These are phyloP conservation scores for Mucor indicus DNA, from an alignment of 371 early-diverging fungal genomes.

Conservation along the genomic window DNA sequence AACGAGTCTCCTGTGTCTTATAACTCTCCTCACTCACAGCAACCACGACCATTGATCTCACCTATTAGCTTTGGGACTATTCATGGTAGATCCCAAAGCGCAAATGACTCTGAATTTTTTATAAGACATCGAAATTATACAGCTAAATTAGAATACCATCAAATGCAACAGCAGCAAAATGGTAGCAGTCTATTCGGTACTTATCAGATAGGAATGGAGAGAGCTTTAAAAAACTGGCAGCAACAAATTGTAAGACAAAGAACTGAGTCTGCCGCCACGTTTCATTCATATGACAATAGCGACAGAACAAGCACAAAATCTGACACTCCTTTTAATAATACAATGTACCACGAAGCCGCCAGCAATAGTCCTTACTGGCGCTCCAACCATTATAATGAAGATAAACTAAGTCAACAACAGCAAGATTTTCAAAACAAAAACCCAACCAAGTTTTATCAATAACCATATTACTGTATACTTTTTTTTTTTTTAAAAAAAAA, in stretches of 20 bases:
- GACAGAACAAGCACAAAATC: constrained; percentile 3
- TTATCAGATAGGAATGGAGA: constrained; percentile 10
- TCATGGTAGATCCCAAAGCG: constrained; percentile 11
- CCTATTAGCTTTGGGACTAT: too few relatives aligned
- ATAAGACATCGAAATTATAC: constrained; percentile 13
- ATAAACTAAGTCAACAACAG: too few relatives aligned
- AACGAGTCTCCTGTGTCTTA: background rate
- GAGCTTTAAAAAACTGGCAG: constrained; percentile 18
- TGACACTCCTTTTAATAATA: too few relatives aligned
- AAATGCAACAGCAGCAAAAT: background rate
- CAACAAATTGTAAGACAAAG: constrained; percentile 14
- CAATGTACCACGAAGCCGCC: too few relatives aligned
- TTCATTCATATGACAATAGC: constrained; percentile 8
- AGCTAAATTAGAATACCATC: background rate
- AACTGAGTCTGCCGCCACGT: constrained; percentile 15
- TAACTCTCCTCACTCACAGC: background rate
- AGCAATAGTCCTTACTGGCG: too few relatives aligned
- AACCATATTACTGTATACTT: too few relatives aligned
- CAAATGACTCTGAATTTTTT: constrained; percentile 9
- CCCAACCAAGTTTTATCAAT: too few relatives aligned
- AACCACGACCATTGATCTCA: too few relatives aligned
- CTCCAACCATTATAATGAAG: too few relatives aligned
- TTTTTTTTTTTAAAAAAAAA: too few relatives aligned
- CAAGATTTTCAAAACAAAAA: too few relatives aligned
- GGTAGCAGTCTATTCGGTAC: constrained; percentile 8